Evolutionary conservation across 768 basidiomycete genomes (phyloP).

Genomic region (Mycena olivaceomarginata): DNA sequence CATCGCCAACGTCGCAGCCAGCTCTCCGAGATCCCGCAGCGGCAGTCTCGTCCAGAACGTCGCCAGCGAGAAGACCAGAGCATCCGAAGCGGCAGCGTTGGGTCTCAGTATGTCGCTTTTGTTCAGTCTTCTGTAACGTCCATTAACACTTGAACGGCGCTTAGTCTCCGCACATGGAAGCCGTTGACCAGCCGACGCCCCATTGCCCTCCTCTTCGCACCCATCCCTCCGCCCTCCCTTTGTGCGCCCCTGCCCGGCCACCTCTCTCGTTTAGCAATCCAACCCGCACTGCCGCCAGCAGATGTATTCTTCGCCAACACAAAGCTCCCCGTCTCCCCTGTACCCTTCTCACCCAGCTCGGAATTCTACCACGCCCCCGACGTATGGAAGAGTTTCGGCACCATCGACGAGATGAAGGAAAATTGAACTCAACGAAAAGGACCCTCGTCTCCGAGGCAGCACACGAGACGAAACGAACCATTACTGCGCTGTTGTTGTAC

Average conservation of each 20-base stretch:
- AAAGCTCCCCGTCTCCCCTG: slow-evolving; percentile 33
- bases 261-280: slow-evolving; percentile 43
- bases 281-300: slow-evolving; percentile 32
- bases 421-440: slow-evolving; percentile 12
- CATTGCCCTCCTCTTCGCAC: slow-evolving; percentile 38
- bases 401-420: slow-evolving; percentile 44
- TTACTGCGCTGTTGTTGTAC: too few relatives aligned
- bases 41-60: slow-evolving; percentile 50
- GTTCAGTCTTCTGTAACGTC: not conserved
- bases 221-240: slow-evolving; percentile 38
- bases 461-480: too few relatives aligned
- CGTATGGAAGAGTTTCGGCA: slow-evolving; percentile 36
- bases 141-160: not conserved
- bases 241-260: slow-evolving; percentile 40
- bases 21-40: slow-evolving; percentile 60
- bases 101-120: slow-evolving; percentile 37
- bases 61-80: slow-evolving; percentile 56
- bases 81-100: slow-evolving; percentile 61
- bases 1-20: slow-evolving; percentile 56
- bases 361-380: slow-evolving; percentile 39
- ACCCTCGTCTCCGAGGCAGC: too few relatives aligned
- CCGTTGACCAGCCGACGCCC: slow-evolving; percentile 40
- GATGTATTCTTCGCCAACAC: slow-evolving; percentile 31
- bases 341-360: slow-evolving; percentile 37
- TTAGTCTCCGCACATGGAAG: slow-evolving; percentile 33